A percentile compares a stretch with the other conserved stretches of the same genome.
phyloP scores from a whole-genome alignment of 2,329 filamentous ascomycete genomes.

The Harringtonia lauricola region DNA sequence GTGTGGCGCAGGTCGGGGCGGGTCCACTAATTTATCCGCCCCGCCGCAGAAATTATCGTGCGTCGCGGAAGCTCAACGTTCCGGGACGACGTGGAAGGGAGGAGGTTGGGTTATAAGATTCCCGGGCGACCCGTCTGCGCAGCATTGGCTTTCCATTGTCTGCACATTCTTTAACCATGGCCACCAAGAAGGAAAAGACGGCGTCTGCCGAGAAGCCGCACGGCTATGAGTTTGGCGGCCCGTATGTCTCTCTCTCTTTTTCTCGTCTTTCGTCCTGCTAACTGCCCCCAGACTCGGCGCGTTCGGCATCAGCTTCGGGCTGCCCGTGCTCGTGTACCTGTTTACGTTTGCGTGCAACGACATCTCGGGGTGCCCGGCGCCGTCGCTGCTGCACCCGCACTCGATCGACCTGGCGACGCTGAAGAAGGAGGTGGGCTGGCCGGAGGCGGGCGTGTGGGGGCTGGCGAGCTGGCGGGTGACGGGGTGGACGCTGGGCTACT shows the following conservation, averaged over 20 bases:
- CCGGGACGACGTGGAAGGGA: no score
- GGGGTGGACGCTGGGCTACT: constrained; percentile 65
- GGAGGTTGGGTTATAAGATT: no score
- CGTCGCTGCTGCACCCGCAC: constrained; percentile 63
- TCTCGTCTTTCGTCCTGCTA: background rate
- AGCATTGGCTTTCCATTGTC: no score
- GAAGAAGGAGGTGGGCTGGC: constrained; percentile 77
- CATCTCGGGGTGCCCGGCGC: constrained; percentile 78
- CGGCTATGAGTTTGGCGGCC: constrained; percentile 41
- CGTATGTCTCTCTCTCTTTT: constrained; percentile 21
- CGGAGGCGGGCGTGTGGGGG: constrained; percentile 55
- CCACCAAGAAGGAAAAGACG: background rate
- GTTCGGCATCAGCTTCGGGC: constrained; percentile 64
- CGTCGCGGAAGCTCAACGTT: no score
- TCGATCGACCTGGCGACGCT: constrained; percentile 60
- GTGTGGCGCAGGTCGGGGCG: no score
- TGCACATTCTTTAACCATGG: constrained; percentile 3
- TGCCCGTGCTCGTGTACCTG: constrained; percentile 68
- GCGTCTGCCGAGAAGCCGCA: constrained; percentile 15
- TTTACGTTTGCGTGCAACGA: constrained; percentile 88
- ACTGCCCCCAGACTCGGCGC: constrained; percentile 53
- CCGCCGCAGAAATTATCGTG: no score
- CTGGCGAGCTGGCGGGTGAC: constrained; percentile 60
- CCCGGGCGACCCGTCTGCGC: no score
- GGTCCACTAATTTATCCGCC: no score